phyloP scores from a whole-genome alignment of 108 stramenopile genomes.

The Epithemia pelagica region DNA sequence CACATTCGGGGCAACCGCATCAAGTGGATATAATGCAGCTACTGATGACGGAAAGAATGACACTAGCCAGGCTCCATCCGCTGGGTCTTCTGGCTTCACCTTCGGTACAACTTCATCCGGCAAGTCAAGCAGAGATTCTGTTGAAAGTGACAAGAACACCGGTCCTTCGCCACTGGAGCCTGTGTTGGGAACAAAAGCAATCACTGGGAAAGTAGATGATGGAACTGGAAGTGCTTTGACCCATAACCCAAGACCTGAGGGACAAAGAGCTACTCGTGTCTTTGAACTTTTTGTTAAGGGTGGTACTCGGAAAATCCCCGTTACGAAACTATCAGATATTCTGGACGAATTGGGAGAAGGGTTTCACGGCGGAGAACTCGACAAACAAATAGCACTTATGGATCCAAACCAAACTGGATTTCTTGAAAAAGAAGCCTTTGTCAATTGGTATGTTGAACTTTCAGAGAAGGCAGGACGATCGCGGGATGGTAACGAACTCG shows the following conservation, averaged over 20 bases:
- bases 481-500: slow-evolving; percentile 27
- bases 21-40: too few relatives aligned
- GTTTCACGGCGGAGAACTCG: slow-evolving; percentile 76
- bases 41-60: too few relatives aligned
- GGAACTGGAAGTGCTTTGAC: too few relatives aligned
- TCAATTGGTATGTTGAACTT: slow-evolving; percentile 53
- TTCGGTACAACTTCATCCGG: too few relatives aligned
- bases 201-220: too few relatives aligned
- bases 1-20: too few relatives aligned
- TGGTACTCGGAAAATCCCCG: slow-evolving; percentile 33
- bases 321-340: slow-evolving; percentile 48
- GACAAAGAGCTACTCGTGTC: slow-evolving; percentile 17
- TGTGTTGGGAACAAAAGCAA: too few relatives aligned
- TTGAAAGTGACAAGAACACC: too few relatives aligned
- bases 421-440: slow-evolving; percentile 42
- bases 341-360: slow-evolving; percentile 75
- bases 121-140: too few relatives aligned
- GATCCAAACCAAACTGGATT: slow-evolving; percentile 41
- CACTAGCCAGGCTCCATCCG: too few relatives aligned
- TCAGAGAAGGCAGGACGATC: slow-evolving; percentile 24
- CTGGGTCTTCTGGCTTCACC: too few relatives aligned
- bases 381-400: slow-evolving; percentile 49
- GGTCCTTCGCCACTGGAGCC: too few relatives aligned
- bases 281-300: slow-evolving; percentile 49
- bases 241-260: slow-evolving; percentile 3